phyloP scores from a whole-genome alignment of 2,329 filamentous ascomycete genomes.

The Talaromyces sp. region DNA sequence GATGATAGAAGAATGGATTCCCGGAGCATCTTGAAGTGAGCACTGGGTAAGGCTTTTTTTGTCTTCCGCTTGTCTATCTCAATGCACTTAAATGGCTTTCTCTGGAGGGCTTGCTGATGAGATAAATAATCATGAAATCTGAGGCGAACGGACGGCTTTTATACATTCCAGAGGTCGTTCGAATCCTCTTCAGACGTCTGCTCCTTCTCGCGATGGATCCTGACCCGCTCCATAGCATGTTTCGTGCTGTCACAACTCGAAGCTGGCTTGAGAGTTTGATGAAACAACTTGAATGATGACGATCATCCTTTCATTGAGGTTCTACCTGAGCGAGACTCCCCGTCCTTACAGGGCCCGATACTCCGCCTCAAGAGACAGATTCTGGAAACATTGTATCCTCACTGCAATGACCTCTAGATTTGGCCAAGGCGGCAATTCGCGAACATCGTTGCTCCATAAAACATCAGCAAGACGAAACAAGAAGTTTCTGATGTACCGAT shows the following conservation, averaged over 20 bases:
- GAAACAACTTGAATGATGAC: background rate
- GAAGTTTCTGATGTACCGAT: background rate
- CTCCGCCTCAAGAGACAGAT: background rate
- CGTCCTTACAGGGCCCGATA: background rate
- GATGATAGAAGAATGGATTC: background rate
- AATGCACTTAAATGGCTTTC: background rate
- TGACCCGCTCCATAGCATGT: background rate
- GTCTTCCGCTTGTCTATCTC: background rate
- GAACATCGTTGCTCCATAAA: background rate
- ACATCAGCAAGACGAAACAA: background rate
- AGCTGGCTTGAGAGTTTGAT: background rate
- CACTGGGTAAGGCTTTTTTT: background rate
- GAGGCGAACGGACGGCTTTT: no score
- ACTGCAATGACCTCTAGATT: background rate
- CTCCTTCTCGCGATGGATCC: background rate
- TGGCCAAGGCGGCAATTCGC: background rate
- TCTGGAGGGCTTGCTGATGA: background rate
- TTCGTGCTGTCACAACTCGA: background rate
- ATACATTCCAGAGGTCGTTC: background rate
- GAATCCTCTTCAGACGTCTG: background rate
- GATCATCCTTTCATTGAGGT: background rate
- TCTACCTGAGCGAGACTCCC: background rate
- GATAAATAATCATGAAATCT: background rate
- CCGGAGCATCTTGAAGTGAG: background rate
- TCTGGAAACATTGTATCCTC: background rate